Evolutionary conservation across 768 basidiomycete genomes (phyloP).

Genomic region (Rubroboletus pulcherrimus): DNA sequence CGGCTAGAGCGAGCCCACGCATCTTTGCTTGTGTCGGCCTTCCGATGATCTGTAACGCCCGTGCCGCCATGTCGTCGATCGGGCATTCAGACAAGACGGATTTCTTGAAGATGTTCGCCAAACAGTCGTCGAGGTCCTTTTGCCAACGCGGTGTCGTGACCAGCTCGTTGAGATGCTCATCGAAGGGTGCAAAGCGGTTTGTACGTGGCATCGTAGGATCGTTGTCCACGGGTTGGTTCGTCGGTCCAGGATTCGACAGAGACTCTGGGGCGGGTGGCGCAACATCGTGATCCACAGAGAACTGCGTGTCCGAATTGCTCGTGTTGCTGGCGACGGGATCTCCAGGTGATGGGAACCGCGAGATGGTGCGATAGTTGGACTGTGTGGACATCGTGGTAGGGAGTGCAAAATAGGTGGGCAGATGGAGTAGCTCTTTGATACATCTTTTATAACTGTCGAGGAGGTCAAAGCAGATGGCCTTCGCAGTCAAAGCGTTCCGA

Average conservation of each 20-base stretch:
- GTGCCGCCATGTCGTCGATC: conserved; percentile 8
- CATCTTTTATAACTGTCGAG: conserved; percentile 7
- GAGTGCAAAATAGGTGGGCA: neutral
- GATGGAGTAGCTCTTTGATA: neutral
- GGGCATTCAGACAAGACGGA: conserved; percentile 3
- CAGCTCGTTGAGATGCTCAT: conserved; percentile 1
- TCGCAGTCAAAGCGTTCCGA: neutral
- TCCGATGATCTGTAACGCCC: conserved; percentile 9
- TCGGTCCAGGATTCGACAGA: neutral
- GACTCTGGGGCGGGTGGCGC: neutral
- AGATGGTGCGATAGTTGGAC: neutral
- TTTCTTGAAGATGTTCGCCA: conserved; percentile 9
- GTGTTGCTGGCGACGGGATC: neutral
- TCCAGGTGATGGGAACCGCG: neutral
- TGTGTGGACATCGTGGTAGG: conserved; percentile 1
- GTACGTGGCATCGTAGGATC: neutral
- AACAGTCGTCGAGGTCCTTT: conserved; percentile 13
- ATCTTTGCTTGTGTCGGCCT: conserved; percentile 10
- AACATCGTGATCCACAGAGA: neutral
- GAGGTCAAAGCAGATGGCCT: conserved; percentile 3
- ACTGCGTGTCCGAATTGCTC: neutral
- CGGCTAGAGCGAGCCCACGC: conserved; percentile 5
- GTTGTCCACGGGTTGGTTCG: neutral
- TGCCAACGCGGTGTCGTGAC: conserved; percentile 8
- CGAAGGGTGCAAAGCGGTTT: conserved; percentile 10